A percentile compares a stretch with the other conserved stretches of the same genome.
Conservation (phyloP, 495 filamentous ascomycete genomes). For the Opeltia flavorubescens region DNA sequence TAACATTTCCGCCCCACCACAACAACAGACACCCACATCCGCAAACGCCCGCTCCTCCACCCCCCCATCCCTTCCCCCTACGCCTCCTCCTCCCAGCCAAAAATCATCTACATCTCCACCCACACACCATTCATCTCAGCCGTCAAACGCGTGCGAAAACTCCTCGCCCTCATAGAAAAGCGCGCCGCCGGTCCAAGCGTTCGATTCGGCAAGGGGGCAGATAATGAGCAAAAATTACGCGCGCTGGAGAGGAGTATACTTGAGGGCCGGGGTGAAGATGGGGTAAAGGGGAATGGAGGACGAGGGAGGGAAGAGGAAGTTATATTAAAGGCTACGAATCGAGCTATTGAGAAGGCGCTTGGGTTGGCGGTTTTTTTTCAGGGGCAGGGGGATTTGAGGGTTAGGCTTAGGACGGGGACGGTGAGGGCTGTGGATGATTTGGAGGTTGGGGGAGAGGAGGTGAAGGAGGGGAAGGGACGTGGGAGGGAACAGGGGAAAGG, state of each 20-base stretch:
- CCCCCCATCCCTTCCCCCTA: constrained; percentile 46
- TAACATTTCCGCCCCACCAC: not conserved
- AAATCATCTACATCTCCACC: constrained; percentile 67
- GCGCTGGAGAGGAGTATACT: constrained; percentile 6
- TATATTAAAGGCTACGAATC: constrained; percentile 62
- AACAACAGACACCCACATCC: constrained; percentile 30
- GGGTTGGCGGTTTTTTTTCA: constrained; percentile 50
- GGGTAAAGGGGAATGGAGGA: constrained; percentile 6
- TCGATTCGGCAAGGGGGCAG: constrained; percentile 21
- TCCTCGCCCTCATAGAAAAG: constrained; percentile 50
- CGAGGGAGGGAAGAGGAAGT: constrained; percentile 38
- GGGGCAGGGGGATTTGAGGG: constrained; percentile 39
- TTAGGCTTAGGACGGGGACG: constrained; percentile 47
- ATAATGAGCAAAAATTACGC: constrained; percentile 14
- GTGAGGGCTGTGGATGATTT: constrained; percentile 62
- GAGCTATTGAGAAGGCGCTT: constrained; percentile 60
- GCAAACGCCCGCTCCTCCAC: constrained; percentile 61
- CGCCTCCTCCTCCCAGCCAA: constrained; percentile 33
- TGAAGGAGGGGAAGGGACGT: constrained; percentile 1
- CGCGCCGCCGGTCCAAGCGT: constrained; percentile 34
- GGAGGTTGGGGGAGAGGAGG: constrained; percentile 22
- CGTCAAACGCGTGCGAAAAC: constrained; percentile 63
- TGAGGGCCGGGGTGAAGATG: not conserved
- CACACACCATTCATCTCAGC: constrained; percentile 66
- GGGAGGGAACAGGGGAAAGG: constrained; percentile 11